phyloP scores from a whole-genome alignment of 805 yeast genomes.

The Candida coleopterorum region DNA sequence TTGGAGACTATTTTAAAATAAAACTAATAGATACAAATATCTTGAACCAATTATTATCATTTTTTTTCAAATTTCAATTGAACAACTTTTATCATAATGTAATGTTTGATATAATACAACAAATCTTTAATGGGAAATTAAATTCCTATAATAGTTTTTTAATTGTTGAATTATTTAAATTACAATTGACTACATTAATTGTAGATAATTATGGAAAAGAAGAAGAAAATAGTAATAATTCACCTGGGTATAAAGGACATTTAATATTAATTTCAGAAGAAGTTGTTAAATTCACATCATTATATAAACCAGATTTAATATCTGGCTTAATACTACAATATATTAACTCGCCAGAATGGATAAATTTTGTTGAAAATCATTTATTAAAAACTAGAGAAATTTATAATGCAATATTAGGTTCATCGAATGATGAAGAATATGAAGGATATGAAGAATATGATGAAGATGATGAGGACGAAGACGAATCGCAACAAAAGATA shows the following conservation, averaged over 20 bases:
- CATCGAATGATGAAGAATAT: slow-evolving; percentile 20
- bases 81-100: slow-evolving; percentile 96
- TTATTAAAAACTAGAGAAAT: slow-evolving; percentile 49
- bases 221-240: slow-evolving; percentile 35
- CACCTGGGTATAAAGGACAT: slow-evolving; percentile 97
- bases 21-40: slow-evolving; percentile 72
- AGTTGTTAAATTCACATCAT: slow-evolving; percentile 78
- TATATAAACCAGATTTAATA: slow-evolving; percentile 56
- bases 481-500: slow-evolving; percentile 26
- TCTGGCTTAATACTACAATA: slow-evolving; percentile 50
- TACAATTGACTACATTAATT: slow-evolving; percentile 23
- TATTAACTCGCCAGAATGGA: slow-evolving; percentile 46
- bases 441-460: slow-evolving; percentile 36
- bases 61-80: slow-evolving; percentile 90
- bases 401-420: slow-evolving; percentile 55
- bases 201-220: slow-evolving; percentile 20
- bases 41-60: slow-evolving; percentile 59
- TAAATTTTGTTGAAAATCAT: slow-evolving; percentile 44
- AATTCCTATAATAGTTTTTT: slow-evolving; percentile 72
- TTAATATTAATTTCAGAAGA: slow-evolving; percentile 91
- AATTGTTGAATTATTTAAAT: slow-evolving; percentile 26
- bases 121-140: slow-evolving; percentile 85
- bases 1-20: slow-evolving; percentile 86
- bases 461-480: slow-evolving; percentile 35
- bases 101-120: slow-evolving; percentile 94